phyloP scores from a whole-genome alignment of 2,329 filamentous ascomycete species.

The Botryosphaeria dothidea region DNA sequence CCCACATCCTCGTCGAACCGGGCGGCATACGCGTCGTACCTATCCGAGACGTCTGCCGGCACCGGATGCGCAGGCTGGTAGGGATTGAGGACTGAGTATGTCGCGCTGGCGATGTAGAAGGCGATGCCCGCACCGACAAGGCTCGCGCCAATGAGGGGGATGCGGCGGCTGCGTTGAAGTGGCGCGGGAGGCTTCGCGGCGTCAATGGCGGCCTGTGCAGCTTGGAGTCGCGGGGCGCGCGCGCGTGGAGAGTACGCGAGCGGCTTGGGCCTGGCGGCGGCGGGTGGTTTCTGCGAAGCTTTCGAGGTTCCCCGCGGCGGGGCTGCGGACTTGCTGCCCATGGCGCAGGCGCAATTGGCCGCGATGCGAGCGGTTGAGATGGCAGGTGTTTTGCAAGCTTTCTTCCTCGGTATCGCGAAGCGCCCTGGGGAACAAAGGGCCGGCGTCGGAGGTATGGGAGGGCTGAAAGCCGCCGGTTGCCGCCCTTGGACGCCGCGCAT shows the following conservation, averaged over 20 bases:
- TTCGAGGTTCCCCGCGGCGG: not conserved
- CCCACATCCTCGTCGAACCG: slow-evolving; percentile 51
- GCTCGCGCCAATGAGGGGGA: slow-evolving; percentile 6
- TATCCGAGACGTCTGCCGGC: slow-evolving; percentile 44
- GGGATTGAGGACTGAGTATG: slow-evolving; percentile 13
- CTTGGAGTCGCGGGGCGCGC: not conserved
- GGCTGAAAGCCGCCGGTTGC: not conserved
- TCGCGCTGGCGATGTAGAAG: slow-evolving; percentile 1
- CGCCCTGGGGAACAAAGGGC: not conserved
- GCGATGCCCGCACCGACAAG: not conserved
- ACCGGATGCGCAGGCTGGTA: slow-evolving; percentile 24
- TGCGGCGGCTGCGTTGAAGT: not conserved
- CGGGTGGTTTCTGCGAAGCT: not conserved
- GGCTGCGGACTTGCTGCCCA: slow-evolving; percentile 9
- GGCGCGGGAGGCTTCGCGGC: not conserved
- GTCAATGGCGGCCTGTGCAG: not conserved
- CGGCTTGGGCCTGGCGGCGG: not conserved
- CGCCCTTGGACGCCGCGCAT: not conserved
- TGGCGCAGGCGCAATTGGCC: not conserved
- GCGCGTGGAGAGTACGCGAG: not conserved
- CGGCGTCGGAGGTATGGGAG: not conserved
- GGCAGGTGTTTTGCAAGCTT: not conserved
- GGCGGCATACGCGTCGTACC: slow-evolving; percentile 48
- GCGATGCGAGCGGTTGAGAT: not conserved
- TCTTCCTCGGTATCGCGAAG: not conserved